These are phyloP conservation scores for Vigna unguiculata DNA, from an alignment of 306 rosid species.

Conservation along the genomic window DNA sequence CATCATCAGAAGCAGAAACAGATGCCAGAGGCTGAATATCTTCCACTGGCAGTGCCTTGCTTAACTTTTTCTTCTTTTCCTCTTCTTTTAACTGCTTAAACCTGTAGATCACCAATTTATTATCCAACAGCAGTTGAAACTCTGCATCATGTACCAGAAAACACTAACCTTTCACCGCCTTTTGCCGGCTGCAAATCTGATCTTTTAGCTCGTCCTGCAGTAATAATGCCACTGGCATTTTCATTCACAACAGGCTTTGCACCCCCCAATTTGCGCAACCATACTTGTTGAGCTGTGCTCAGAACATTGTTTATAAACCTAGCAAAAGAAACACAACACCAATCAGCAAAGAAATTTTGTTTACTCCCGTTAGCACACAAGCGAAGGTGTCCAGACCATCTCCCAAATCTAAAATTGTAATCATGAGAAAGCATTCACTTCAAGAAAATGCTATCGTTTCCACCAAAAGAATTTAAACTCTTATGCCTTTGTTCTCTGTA, in stretches of 20 bases:
- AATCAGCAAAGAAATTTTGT: constrained; percentile 29
- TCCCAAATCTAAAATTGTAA: constrained; percentile 12
- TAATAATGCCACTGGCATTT: constrained; percentile 87
- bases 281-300: constrained; percentile 98
- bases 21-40: constrained; percentile 70
- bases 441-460: constrained; percentile 28
- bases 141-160: constrained; percentile 28
- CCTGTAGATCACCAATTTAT: constrained; percentile 56
- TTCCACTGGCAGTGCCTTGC: constrained; percentile 67
- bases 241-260: constrained; percentile 84
- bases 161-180: constrained; percentile 79
- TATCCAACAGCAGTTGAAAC: constrained; percentile 31
- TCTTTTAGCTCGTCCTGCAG: constrained; percentile 98
- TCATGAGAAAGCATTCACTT: constrained; percentile 25
- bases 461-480: constrained; percentile 4
- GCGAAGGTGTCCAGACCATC: not conserved
- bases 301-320: constrained; percentile 96
- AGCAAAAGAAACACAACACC: constrained; percentile 33
- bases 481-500: not conserved
- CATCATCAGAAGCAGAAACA: constrained; percentile 62
- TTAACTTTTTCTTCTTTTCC: constrained; percentile 62
- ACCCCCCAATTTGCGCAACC: constrained; percentile 96
- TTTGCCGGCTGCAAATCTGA: constrained; percentile 65
- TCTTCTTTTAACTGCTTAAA: constrained; percentile 75
- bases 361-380: constrained; percentile 5